Percentiles rank a stretch among this genome's conserved stretches.
phyloP scores from a whole-genome alignment of 2,329 filamentous ascomycete species.

The Colletotrichum trifolii region DNA sequence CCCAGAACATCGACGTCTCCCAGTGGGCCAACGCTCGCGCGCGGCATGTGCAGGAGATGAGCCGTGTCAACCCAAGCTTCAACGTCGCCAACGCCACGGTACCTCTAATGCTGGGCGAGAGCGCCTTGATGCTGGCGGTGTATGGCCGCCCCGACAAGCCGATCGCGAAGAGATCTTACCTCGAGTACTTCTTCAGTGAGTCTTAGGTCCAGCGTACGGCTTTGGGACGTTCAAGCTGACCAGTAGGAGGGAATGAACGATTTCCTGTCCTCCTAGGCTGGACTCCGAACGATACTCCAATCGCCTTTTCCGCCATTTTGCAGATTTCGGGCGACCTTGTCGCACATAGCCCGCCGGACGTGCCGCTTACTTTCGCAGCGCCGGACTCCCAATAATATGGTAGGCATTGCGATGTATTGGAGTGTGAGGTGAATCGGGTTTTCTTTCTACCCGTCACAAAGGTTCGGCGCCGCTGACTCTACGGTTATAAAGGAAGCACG shows the following conservation, averaged over 20 bases:
- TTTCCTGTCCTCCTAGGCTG: slow-evolving; percentile 28
- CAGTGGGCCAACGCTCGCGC: slow-evolving; percentile 54
- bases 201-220: background rate
- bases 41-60: slow-evolving; percentile 55
- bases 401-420: background rate
- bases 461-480: too few relatives aligned
- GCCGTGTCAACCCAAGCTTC: slow-evolving; percentile 60
- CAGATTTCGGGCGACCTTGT: slow-evolving; percentile 5
- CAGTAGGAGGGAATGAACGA: slow-evolving; percentile 10
- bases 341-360: slow-evolving; percentile 4
- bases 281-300: slow-evolving; percentile 7
- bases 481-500: too few relatives aligned
- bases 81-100: slow-evolving; percentile 54
- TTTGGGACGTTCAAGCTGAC: background rate
- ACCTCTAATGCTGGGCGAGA: slow-evolving; percentile 60
- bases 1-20: slow-evolving; percentile 48
- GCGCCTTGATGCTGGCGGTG: slow-evolving; percentile 59
- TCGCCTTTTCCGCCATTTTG: background rate
- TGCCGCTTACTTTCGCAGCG: slow-evolving; percentile 10
- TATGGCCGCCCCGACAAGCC: slow-evolving; percentile 56
- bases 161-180: slow-evolving; percentile 51
- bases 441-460: too few relatives aligned
- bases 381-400: background rate
- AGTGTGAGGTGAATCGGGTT: background rate
- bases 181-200: slow-evolving; percentile 60